Conservation (phyloP, 2,329 filamentous ascomycete species). For the Zymoseptoria pseudotritici region DNA sequence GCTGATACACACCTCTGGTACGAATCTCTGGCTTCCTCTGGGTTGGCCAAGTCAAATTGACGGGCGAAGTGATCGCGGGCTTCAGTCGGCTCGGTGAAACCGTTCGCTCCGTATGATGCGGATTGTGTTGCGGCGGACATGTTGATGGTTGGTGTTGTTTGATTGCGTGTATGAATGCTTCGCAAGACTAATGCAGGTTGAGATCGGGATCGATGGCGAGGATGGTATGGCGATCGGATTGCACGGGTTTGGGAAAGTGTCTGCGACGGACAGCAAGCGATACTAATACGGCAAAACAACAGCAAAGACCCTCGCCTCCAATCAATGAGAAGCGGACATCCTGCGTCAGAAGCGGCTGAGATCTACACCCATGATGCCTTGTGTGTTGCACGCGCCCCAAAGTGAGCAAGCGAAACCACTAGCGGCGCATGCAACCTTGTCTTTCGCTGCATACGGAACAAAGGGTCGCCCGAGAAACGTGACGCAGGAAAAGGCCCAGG, state of each 20-base stretch:
- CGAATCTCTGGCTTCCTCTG: constrained; percentile 33
- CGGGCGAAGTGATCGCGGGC: constrained; percentile 39
- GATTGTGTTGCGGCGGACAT: constrained; percentile 24
- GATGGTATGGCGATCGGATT: neutral
- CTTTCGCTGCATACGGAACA: neutral
- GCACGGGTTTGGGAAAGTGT: neutral
- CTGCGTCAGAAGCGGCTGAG: neutral
- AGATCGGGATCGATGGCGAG: neutral
- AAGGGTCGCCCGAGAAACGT: neutral
- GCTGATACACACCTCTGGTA: constrained; percentile 38
- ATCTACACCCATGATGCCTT: neutral
- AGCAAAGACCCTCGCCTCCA: neutral
- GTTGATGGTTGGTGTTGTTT: neutral
- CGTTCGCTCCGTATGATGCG: constrained; percentile 32
- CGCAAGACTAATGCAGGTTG: neutral
- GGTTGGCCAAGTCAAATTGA: constrained; percentile 37
- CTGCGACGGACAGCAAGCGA: neutral
- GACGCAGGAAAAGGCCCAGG: neutral
- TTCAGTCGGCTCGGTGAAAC: constrained; percentile 35
- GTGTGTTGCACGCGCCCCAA: neutral
- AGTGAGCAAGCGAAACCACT: neutral
- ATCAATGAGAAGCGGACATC: neutral
- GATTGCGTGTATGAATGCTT: neutral
- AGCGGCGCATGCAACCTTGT: neutral
- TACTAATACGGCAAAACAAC: neutral